Base-by-base conservation (phyloP, 768 basidiomycete genomes). In the Amyloporia xantha region DNA sequence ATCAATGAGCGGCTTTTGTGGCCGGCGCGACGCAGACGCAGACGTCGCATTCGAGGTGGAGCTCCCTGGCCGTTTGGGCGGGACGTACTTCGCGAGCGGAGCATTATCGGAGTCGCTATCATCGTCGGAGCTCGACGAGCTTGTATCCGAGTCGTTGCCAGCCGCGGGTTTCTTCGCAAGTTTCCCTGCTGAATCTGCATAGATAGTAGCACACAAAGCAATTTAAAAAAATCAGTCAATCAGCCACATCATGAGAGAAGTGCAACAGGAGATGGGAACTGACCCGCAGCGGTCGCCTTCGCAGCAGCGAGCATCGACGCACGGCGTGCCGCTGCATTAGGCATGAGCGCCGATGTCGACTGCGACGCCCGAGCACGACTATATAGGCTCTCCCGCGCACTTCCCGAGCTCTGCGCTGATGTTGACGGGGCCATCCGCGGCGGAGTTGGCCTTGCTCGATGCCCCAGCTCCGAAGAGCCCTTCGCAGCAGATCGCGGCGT, bases 21-120 rank as follows among this genome's bases (percentile, higher is more conserved):
- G 69, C 30, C 60, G 56, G n/a, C 70, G 65, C 35, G 56, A 55
- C 11, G 65, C 56, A 12, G 49, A 40, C 17, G 64, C 66, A 20
- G 25, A 43, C 17, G 68, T 65, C 4, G 54, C 53, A 9, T 60
- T 60, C 21, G 74, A 75, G 10, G 68, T 61, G 2, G 82, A 72
- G 54, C 82, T 85, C 15, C 82, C 84, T 13, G 86, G 85, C 28
- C 87, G 74, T 41, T 71, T 74, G 10, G 86, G 85, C 0, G 71
- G 70, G 5, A 85, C 66, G 28, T 87, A 69, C 1, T 68, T 71
- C 1, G 83, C 81, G 28, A 91, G 71, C 11, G 86, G 87, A 1
- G 79, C 75, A 54, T 82, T 71, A 50, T 84, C 68, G n/a, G 72
- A 71, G 45, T 78, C 79, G 21, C 74, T 76, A 27, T 71, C 71